Base-by-base conservation (phyloP, 805 yeast species). In the Ascoidea tarda region DNA sequence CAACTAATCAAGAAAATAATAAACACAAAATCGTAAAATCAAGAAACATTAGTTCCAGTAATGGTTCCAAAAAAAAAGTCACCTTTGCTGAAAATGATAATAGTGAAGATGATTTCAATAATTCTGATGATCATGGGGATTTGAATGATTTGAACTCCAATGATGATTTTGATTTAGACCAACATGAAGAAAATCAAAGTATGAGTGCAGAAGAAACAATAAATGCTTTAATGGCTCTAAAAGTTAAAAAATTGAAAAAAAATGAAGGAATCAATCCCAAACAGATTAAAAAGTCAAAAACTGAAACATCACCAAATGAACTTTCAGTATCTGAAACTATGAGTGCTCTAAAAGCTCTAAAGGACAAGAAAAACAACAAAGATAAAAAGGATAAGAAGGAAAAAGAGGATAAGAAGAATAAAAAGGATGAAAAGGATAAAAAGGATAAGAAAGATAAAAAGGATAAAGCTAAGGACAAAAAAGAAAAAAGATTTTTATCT, bases 121-220 rank as follows among this genome's bases (percentile, higher is more conserved):
- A 38, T 38, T 10, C 44, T 10, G 59, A 55, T 16, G 51, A 48
- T 3, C 51, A 52, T 8, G 55, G 47, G 2, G 53, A 51, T 33
- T 21, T 21, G 28, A 21, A 21, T 21, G 28, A 21, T 21, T 21
- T 21, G 28, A 49, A 47, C 14, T 38, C 4, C 32, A 55, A 49
- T 12, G 58, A 55, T 42, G 60, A 54, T 5, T 47, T 48, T 6
- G 53, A 51, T 5, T 50, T 51, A 42, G 51, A 58, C 55, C 52
- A 52, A 51, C 48, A 55, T 46, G 53, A 58, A 49, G 65, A 60
- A 44, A 61, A 59, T 5, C 63, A 63, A 45, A 59, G 59, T 5
- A 59, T 61, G 64, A 58, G 66, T 31, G 69, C 57, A 4, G 70
- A 63, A 47, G 69, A 68, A 33, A 71, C 71, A 1, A 65, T 63